phyloP scores from a whole-genome alignment of 805 yeast genomes.

The Brettanomyces custersianus region DNA sequence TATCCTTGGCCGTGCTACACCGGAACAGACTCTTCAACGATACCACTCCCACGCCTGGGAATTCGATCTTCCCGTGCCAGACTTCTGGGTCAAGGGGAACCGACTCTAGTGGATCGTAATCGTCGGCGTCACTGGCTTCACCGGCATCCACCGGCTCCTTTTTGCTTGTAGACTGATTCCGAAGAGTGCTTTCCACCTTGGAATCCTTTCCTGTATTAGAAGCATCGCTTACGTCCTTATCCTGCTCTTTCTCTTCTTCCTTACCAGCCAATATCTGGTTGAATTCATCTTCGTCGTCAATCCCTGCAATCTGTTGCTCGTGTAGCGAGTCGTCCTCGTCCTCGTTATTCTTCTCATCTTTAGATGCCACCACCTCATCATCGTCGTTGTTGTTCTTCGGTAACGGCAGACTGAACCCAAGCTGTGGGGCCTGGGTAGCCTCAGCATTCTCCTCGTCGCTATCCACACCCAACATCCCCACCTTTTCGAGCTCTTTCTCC shows the following conservation, averaged over 20 bases:
- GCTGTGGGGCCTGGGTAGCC: no score
- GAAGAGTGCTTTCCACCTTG: no score
- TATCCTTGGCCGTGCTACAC: conserved; percentile 10
- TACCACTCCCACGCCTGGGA: conserved; percentile 13
- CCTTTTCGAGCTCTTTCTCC: conserved; percentile 5
- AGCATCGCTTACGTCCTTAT: neutral
- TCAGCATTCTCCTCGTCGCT: neutral
- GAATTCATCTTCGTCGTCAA: conserved; percentile 12
- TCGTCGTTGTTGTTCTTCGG: conserved; percentile 5
- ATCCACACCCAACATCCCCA: conserved; percentile 1
- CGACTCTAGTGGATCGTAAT: conserved; percentile 20
- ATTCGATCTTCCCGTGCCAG: conserved; percentile 17
- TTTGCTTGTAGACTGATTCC: neutral
- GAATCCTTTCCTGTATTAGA: neutral
- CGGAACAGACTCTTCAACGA: conserved; percentile 9
- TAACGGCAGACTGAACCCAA: no score
- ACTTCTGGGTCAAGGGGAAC: conserved; percentile 10
- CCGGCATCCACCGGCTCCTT: neutral
- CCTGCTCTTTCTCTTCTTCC: neutral
- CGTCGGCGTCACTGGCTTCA: neutral
- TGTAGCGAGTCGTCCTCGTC: conserved; percentile 3
- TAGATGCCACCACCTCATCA: conserved; percentile 3
- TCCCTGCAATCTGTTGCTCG: conserved; percentile 4
- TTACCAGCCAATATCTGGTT: conserved; percentile 9
- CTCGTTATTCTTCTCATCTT: conserved; percentile 4